A percentile compares a stretch with the other conserved stretches of the same genome.
phyloP scores from a whole-genome alignment of 164 flowering plant genomes.

The Sextonia rubra region DNA sequence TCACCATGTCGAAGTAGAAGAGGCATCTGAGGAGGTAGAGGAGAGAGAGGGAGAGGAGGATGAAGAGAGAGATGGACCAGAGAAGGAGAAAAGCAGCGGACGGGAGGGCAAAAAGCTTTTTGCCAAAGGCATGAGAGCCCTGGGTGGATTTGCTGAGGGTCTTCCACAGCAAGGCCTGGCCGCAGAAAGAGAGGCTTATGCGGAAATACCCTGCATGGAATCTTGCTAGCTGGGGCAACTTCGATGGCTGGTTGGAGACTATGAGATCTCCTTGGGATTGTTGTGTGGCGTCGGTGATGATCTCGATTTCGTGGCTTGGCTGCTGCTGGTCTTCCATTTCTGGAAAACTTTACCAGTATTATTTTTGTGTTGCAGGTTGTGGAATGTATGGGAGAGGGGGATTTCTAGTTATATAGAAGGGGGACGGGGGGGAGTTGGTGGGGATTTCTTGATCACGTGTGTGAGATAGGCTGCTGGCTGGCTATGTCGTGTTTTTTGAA shows the following conservation, averaged over 20 bases:
- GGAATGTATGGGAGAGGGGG: too few relatives aligned
- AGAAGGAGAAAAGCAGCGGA: conserved; percentile 13
- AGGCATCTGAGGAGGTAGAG: conserved; percentile 23
- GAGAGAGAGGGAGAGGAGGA: conserved; percentile 20
- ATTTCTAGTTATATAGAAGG: too few relatives aligned
- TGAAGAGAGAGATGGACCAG: conserved; percentile 28
- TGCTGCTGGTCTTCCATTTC: background rate
- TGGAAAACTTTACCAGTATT: too few relatives aligned
- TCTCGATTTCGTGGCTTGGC: conserved; percentile 5
- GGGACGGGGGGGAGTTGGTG: too few relatives aligned
- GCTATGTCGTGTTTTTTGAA: too few relatives aligned
- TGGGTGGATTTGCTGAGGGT: conserved; percentile 18
- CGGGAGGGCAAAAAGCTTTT: conserved; percentile 6
- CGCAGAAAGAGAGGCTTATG: conserved; percentile 31
- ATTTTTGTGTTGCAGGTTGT: too few relatives aligned
- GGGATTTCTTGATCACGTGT: too few relatives aligned
- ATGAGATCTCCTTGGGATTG: background rate
- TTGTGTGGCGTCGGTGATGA: background rate
- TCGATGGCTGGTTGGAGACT: conserved; percentile 3
- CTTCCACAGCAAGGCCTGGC: conserved; percentile 42
- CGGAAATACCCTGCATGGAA: conserved; percentile 41
- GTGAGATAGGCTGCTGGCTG: too few relatives aligned
- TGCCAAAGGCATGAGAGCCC: conserved; percentile 6
- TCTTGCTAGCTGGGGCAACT: conserved; percentile 18
- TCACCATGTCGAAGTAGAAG: conserved; percentile 18